Evolutionary conservation across 2,329 filamentous ascomycete species (phyloP).

Genomic region (Colletotrichum gigasporum): DNA sequence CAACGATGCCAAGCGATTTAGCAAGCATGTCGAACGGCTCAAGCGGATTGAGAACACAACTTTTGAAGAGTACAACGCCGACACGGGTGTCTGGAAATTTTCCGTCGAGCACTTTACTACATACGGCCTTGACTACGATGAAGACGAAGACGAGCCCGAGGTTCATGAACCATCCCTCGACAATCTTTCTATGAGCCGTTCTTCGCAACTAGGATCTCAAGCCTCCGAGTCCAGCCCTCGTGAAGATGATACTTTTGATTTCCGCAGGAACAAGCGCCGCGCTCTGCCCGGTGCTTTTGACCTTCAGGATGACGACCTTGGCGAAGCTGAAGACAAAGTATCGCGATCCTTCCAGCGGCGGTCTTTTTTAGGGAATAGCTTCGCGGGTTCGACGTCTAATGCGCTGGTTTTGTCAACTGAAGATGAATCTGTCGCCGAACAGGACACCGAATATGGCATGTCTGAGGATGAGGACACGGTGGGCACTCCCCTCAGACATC

Average conservation of each 20-base stretch:
- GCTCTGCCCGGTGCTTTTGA: conserved; percentile 85
- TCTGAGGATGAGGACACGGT: conserved; percentile 77
- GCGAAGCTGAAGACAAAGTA: conserved; percentile 50
- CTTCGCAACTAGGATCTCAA: conserved; percentile 36
- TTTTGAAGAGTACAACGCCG: conserved; percentile 81
- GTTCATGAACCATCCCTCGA: neutral
- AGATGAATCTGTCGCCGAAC: conserved; percentile 63
- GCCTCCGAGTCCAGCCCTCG: conserved; percentile 45
- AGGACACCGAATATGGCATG: conserved; percentile 82
- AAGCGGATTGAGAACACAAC: conserved; percentile 82
- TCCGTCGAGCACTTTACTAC: conserved; percentile 96
- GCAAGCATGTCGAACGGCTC: conserved; percentile 85
- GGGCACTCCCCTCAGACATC: conserved; percentile 78
- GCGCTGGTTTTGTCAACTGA: conserved; percentile 68
- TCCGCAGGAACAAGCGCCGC: conserved; percentile 53
- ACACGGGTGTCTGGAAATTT: conserved; percentile 90
- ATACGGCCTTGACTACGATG: conserved; percentile 87
- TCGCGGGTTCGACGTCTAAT: conserved; percentile 80
- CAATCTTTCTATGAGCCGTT: neutral
- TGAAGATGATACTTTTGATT: conserved; percentile 67
- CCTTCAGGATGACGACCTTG: conserved; percentile 61
- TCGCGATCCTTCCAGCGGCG: conserved; percentile 52
- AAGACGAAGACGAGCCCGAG: conserved; percentile 69
- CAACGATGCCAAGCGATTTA: conserved; percentile 69
- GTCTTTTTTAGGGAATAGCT: conserved; percentile 95